phyloP scores from a whole-genome alignment of 2,329 filamentous ascomycete species.

The Golovinomyces cichoracearum region DNA sequence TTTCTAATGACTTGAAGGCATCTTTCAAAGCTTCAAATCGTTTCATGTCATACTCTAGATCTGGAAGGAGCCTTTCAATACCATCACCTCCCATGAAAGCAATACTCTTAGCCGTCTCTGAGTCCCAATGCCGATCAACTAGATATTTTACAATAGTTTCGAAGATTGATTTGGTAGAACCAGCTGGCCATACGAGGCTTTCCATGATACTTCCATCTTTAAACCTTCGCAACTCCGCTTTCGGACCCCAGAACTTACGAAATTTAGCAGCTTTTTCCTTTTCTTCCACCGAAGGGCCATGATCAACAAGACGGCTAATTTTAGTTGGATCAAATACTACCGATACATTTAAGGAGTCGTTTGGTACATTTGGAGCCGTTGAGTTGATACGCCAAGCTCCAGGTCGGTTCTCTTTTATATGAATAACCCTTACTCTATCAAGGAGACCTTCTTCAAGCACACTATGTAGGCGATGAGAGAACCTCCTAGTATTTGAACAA shows the following conservation, averaged over 20 bases:
- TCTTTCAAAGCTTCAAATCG: constrained; percentile 43
- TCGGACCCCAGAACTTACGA: constrained; percentile 82
- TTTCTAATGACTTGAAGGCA: constrained; percentile 48
- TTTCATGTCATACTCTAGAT: constrained; percentile 16
- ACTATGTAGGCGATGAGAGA: constrained; percentile 32
- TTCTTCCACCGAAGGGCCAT: constrained; percentile 65
- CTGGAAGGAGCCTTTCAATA: constrained; percentile 21
- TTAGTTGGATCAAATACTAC: constrained; percentile 49
- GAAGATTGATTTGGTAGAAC: constrained; percentile 35
- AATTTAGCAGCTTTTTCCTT: constrained; percentile 61
- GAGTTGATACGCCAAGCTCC: constrained; percentile 23
- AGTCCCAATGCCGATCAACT: constrained; percentile 40
- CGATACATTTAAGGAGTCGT: constrained; percentile 29
- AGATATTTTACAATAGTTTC: constrained; percentile 57
- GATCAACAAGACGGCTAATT: constrained; percentile 53
- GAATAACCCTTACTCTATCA: constrained; percentile 44
- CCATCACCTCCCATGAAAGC: constrained; percentile 20
- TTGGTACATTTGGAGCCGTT: constrained; percentile 13
- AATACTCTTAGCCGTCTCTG: constrained; percentile 19
- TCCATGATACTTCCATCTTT: constrained; percentile 86
- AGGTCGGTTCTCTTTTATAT: constrained; percentile 23
- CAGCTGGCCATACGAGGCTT: constrained; percentile 60
- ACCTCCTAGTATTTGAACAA: constrained; percentile 10
- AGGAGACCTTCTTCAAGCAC: constrained; percentile 46
- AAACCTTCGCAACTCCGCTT: constrained; percentile 77